phyloP scores from a whole-genome alignment of 345 rosid genomes.

The Toxicodendron radicans region DNA sequence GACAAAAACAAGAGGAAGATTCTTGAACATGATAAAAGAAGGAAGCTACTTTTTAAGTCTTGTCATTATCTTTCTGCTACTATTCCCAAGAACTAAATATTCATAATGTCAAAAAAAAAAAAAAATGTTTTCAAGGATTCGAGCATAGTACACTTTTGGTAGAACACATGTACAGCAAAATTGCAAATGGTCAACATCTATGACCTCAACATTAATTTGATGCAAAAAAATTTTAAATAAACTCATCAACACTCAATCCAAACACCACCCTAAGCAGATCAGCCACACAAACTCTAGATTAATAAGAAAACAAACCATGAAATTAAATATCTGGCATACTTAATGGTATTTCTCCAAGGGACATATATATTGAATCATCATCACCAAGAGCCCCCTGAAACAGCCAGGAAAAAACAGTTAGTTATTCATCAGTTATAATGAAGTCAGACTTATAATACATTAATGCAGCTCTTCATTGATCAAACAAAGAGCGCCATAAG shows the following conservation, averaged over 20 bases:
- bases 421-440: constrained; percentile 13
- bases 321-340: constrained; percentile 51
- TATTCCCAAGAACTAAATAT: neutral
- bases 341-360: constrained; percentile 94
- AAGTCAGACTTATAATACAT: constrained; percentile 16
- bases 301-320: constrained; percentile 27
- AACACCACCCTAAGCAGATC: constrained; percentile 20
- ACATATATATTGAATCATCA: constrained; percentile 95
- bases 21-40: neutral
- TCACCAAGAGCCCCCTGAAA: constrained; percentile 72
- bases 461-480: neutral
- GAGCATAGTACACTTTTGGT: neutral
- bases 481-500: constrained; percentile 4
- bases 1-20: neutral
- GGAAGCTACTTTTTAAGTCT: neutral
- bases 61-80: neutral
- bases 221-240: constrained; percentile 7
- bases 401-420: constrained; percentile 14
- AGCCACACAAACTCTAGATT: constrained; percentile 26
- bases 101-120: neutral
- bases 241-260: constrained; percentile 6
- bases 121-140: neutral
- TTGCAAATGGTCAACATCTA: neutral
- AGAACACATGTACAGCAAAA: neutral
- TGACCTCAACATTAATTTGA: constrained; percentile 16